Percentiles rank a stretch among this genome's conserved stretches.
Evolutionary conservation across 306 rosid species (phyloP).

Genomic region (Ceratonia siliqua): DNA sequence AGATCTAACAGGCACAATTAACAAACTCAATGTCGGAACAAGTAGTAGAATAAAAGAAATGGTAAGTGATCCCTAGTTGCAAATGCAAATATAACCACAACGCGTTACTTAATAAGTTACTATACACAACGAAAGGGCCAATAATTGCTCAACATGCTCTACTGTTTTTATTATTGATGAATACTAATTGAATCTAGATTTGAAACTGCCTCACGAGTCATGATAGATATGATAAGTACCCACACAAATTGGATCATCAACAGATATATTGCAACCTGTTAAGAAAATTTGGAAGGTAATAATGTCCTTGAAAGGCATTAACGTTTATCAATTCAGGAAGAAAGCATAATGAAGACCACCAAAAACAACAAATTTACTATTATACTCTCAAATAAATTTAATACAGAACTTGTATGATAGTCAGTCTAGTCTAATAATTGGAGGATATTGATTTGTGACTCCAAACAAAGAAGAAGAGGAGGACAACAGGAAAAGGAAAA

Average conservation of each 20-base stretch:
- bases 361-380: background rate
- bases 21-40: background rate
- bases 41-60: slow-evolving; percentile 4
- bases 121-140: background rate
- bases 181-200: background rate
- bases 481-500: slow-evolving; percentile 1
- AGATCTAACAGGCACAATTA: slow-evolving; percentile 11
- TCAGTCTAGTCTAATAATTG: background rate
- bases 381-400: background rate
- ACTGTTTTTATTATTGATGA: background rate
- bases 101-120: too few relatives aligned
- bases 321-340: background rate
- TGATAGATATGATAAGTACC: background rate
- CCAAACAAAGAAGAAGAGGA: background rate
- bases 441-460: background rate
- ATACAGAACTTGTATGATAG: background rate
- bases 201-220: background rate
- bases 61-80: background rate
- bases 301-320: background rate
- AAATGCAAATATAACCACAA: too few relatives aligned
- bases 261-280: background rate
- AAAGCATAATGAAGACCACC: background rate
- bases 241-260: background rate
- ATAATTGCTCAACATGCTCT: background rate
- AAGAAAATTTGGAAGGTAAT: background rate